Percentiles rank a stretch among this genome's conserved stretches.
phyloP scores from a whole-genome alignment of 2,329 filamentous ascomycete genomes.

The Curvularia lunata region DNA sequence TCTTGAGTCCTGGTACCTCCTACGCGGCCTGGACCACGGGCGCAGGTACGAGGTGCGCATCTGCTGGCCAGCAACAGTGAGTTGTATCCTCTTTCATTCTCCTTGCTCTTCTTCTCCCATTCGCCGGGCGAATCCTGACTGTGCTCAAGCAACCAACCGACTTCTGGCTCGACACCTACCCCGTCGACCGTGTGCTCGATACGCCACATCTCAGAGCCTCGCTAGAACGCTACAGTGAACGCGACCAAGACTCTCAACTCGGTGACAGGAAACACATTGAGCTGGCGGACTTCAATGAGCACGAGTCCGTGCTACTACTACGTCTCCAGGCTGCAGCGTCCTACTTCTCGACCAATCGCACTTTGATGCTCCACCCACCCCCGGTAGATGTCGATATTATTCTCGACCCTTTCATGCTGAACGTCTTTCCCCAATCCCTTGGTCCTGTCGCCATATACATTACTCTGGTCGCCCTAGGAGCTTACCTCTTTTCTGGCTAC shows the following conservation, averaged over 20 bases:
- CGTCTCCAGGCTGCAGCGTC: slow-evolving; percentile 79
- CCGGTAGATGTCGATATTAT: slow-evolving; percentile 80
- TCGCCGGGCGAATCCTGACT: slow-evolving; percentile 24
- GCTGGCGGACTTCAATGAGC: slow-evolving; percentile 9
- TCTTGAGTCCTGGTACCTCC: slow-evolving; percentile 76
- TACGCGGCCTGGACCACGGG: slow-evolving; percentile 71
- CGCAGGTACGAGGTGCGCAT: slow-evolving; percentile 89
- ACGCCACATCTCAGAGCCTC: slow-evolving; percentile 69
- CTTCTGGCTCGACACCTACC: slow-evolving; percentile 72
- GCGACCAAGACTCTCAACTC: slow-evolving; percentile 48
- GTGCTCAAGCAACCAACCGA: slow-evolving; percentile 79
- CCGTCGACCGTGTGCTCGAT: slow-evolving; percentile 66
- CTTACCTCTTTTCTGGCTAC: slow-evolving; percentile 58
- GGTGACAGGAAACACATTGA: slow-evolving; percentile 9
- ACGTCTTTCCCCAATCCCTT: slow-evolving; percentile 79
- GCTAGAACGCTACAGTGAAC: slow-evolving; percentile 66
- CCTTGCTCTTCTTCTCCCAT: neutral
- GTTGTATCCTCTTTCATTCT: slow-evolving; percentile 37
- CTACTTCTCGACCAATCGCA: slow-evolving; percentile 77
- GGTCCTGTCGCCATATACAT: slow-evolving; percentile 75
- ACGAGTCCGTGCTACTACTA: slow-evolving; percentile 70
- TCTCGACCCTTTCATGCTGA: slow-evolving; percentile 83
- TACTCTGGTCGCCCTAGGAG: slow-evolving; percentile 61
- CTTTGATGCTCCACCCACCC: slow-evolving; percentile 76
- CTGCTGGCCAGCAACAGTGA: slow-evolving; percentile 91